These are phyloP conservation scores for Kalanchoe fedtschenkoi DNA, from an alignment of 164 flowering plant genomes.

Conservation along the genomic window DNA sequence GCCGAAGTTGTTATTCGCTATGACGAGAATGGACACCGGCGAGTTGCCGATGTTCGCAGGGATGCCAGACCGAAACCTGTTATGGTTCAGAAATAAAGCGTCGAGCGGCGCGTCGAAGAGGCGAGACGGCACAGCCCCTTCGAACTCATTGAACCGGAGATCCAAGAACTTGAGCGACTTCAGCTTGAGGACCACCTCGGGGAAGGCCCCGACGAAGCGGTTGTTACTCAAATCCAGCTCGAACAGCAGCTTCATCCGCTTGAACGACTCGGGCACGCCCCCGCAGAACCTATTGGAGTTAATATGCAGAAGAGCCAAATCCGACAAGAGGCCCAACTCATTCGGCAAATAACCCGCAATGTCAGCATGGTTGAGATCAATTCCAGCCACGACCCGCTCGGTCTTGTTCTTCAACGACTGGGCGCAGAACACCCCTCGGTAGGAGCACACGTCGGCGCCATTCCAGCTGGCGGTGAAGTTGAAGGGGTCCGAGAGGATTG, in stretches of 20 bases:
- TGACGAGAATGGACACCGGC: slow-evolving; percentile 20
- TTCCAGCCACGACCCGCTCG: slow-evolving; percentile 39
- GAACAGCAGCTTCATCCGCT: slow-evolving; percentile 32
- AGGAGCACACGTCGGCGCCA: slow-evolving; percentile 37
- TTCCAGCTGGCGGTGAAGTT: slow-evolving; percentile 33
- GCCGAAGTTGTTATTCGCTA: slow-evolving; percentile 51
- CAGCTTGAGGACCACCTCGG: slow-evolving; percentile 25
- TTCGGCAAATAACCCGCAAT: slow-evolving; percentile 10
- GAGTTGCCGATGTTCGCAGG: slow-evolving; percentile 12
- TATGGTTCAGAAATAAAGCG: slow-evolving; percentile 48
- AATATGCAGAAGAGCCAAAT: slow-evolving; percentile 50
- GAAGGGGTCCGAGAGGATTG: slow-evolving; percentile 39
- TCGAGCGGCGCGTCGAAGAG: slow-evolving; percentile 31
- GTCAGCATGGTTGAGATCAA: slow-evolving; percentile 26
- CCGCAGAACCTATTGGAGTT: slow-evolving; percentile 50
- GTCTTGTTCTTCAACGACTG: slow-evolving; percentile 40
- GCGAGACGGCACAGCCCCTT: slow-evolving; percentile 40
- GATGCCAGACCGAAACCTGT: slow-evolving; percentile 25
- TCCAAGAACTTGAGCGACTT: slow-evolving; percentile 30
- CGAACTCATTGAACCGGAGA: slow-evolving; percentile 39
- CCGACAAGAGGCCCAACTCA: slow-evolving; percentile 31
- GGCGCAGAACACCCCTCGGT: slow-evolving; percentile 45
- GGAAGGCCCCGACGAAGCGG: slow-evolving; percentile 38
- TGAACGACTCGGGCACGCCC: slow-evolving; percentile 18
- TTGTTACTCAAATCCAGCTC: slow-evolving; percentile 68